A percentile compares a stretch with the other conserved stretches of the same genome.
phyloP scores from a whole-genome alignment of 345 rosid genomes.

The Cardiospermum halicacabum region DNA sequence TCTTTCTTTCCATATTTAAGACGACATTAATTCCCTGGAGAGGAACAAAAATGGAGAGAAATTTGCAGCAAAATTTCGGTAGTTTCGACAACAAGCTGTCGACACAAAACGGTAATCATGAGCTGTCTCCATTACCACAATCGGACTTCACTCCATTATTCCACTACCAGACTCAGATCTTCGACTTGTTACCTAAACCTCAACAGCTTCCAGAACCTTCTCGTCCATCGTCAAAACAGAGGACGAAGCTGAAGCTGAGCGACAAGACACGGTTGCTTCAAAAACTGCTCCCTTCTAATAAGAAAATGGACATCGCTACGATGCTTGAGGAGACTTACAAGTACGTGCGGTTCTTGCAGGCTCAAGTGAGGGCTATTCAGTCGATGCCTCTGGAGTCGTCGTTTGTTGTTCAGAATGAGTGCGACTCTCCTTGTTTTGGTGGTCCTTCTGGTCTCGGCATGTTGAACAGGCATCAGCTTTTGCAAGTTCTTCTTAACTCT shows the following conservation, averaged over 20 bases:
- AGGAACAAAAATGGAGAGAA: slow-evolving; percentile 18
- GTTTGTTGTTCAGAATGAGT: slow-evolving; percentile 3
- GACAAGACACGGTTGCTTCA: slow-evolving; percentile 45
- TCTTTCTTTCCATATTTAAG: too few relatives aligned
- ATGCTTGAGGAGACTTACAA: slow-evolving; percentile 53
- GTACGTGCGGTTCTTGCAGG: slow-evolving; percentile 53
- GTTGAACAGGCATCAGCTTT: slow-evolving; percentile 44
- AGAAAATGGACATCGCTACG: slow-evolving; percentile 44
- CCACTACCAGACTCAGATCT: slow-evolving; percentile 2
- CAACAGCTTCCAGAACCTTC: slow-evolving; percentile 1
- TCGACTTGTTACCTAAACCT: slow-evolving; percentile 8
- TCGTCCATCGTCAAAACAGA: background rate
- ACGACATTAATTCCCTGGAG: too few relatives aligned
- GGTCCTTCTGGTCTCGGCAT: slow-evolving; percentile 14
- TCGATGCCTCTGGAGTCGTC: slow-evolving; percentile 44
- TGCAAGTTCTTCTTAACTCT: slow-evolving; percentile 43
- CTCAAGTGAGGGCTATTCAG: slow-evolving; percentile 44
- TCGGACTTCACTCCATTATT: background rate
- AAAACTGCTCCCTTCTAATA: slow-evolving; percentile 59
- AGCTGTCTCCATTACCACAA: background rate
- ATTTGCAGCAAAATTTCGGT: background rate
- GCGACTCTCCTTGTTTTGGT: background rate
- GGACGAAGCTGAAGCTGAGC: slow-evolving; percentile 21
- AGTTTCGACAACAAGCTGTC: background rate
- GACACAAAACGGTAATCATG: background rate